Base-by-base conservation (phyloP, 1,139 yeast genomes). In the Hansenula sp. region DNA sequence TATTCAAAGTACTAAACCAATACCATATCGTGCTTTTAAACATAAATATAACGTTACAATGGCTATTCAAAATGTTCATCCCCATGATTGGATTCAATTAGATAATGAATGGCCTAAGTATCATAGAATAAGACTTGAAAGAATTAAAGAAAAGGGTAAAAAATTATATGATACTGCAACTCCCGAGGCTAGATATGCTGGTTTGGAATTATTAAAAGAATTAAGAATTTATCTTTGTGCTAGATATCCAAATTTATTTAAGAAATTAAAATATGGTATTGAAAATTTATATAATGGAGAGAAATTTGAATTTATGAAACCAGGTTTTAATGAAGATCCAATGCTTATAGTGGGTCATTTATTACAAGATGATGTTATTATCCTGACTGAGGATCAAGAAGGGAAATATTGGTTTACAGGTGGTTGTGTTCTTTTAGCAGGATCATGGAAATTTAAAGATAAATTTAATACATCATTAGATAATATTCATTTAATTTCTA, bases 11-110 rank as follows among this genome's bases (percentile, higher is more conserved):
- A 76, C 82, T 6, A 62, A 58, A 42, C 82, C 84, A 6, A 53
- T 73, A 32, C 79, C 82, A 18, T 77, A 77, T 51, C 62, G 82
- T 38, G 80, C 82, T 1, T 77, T 77, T 53, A 75, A 68, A 51
- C 79, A 73, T 56, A 73, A 70, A 43, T 76, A 76, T 50, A 55
- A 52, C 32, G 54, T 63, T 34, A 77, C 77, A 34, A 77, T 77
- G 82, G 82, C 82, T 18, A 76, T 77, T 32, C 60, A 82, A 46
- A 64, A 62, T 43, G 71, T 77, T 78, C 73, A 75, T 34, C 75
- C 75, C 72, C 60, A 69, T 43, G 60, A 62, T 37, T 78, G 83
- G 84, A 70, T 79, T 48, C 82, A 79, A 81, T 78, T 78, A 40
- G 84, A 79, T 56, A 76, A 72, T 46, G 77, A 79, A 56, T 79